phyloP scores from a whole-genome alignment of 495 filamentous ascomycete species.

The Lepraria neglecta region DNA sequence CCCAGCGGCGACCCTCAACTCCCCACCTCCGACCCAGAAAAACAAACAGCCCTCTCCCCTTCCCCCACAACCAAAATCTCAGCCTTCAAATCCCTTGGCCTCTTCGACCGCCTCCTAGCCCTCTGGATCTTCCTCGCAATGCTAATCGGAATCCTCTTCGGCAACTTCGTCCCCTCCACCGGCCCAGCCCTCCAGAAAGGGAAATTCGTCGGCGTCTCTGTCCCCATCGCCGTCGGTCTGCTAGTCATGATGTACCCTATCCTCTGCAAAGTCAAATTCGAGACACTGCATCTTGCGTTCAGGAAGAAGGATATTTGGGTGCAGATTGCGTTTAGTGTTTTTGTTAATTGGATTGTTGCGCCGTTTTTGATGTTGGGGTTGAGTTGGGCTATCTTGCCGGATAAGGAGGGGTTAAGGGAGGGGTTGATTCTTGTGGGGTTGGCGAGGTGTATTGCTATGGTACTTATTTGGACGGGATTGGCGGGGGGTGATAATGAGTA shows the following conservation, averaged over 20 bases:
- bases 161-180: conserved; percentile 64
- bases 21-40: not conserved
- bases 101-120: conserved; percentile 70
- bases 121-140: conserved; percentile 86
- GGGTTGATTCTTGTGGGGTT: conserved; percentile 74
- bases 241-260: conserved; percentile 96
- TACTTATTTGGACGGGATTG: conserved; percentile 71
- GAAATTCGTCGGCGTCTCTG: conserved; percentile 63
- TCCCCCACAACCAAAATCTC: conserved; percentile 20
- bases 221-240: conserved; percentile 76
- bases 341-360: conserved; percentile 86
- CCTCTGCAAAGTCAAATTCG: conserved; percentile 84
- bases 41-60: not conserved
- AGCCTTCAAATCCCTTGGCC: conserved; percentile 52
- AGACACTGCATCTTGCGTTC: conserved; percentile 67
- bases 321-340: conserved; percentile 69
- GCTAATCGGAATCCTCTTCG: conserved; percentile 69
- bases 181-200: conserved; percentile 61
- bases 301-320: conserved; percentile 59
- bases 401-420: conserved; percentile 58
- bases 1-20: conserved; percentile 21
- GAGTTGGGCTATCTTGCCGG: conserved; percentile 79
- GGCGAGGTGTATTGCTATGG: conserved; percentile 81
- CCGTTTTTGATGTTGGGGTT: conserved; percentile 79
- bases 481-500: conserved; percentile 77